Base-by-base conservation (phyloP, 176 grass and related monocot genomes). In the Metroxylon sagu region DNA sequence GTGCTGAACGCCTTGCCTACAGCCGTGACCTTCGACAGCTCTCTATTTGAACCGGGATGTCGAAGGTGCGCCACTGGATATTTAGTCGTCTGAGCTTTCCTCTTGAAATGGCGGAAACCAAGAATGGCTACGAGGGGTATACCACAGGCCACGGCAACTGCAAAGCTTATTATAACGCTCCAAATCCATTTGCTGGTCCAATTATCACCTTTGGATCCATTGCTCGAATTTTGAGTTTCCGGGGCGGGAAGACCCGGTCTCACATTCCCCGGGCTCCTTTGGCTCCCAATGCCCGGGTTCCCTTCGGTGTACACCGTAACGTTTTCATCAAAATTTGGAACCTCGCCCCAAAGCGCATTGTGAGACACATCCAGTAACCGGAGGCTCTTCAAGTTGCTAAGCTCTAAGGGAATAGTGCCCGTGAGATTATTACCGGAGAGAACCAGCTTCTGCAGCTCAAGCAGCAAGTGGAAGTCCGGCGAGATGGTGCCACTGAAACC, bases 21-120 rank as follows among this genome's bases (percentile, higher is more conserved):
- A 52, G 89, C 70, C 73, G 90, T 89, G 77, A 95, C 81, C 70
- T 95, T 95, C 16, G 87, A 61, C 62, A 82, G 67, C 65, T 95
- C 90, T 19, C 76, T 73, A 77, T 95, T 86, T 17, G 90, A 95
- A 5, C 90, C 80, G 5, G 5, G 86, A 74, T 81, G 82, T 3
- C 90, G 49, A 0, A 85, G 90, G 77, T 87, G 86, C 59, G 87
- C 84, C 17, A 95, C 83, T 43, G 75, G 10, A 76, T 79, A 65
- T 95, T 85, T 3, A 83, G 90, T 48, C 90, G 6, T 86, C 56
- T 89, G 90, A 49, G 86, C 90, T 67, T 86, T 95, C 48, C 83
- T 83, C 65, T 79, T 89, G 26, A 86, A 86, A 63, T 79, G 89
- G 79, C 76, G 86, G 59, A 89, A 89, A 14, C 79, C 86, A 23